Percentiles rank a stretch among this genome's conserved stretches.
Evolutionary conservation across 768 basidiomycete genomes (phyloP).

Genomic region (Amanita inopinata): DNA sequence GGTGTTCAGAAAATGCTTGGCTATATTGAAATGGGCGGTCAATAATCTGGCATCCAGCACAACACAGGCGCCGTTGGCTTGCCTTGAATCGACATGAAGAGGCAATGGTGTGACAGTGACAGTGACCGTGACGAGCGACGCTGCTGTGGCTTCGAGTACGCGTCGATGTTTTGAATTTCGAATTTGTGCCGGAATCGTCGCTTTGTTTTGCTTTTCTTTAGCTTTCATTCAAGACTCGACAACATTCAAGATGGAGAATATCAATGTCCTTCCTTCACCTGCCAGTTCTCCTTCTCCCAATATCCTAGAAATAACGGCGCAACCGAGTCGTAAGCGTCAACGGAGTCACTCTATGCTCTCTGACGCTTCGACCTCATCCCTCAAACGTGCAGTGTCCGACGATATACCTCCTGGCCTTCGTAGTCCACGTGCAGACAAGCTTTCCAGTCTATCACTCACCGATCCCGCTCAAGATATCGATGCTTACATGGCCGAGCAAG

Average conservation of each 20-base stretch:
- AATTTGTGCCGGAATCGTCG: no score
- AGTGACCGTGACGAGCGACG: slow-evolving; percentile 7
- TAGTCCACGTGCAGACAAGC: slow-evolving; percentile 31
- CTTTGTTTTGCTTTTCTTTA: no score
- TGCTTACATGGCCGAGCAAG: slow-evolving; percentile 55
- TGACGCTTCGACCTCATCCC: slow-evolving; percentile 57
- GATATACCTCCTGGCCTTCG: slow-evolving; percentile 37
- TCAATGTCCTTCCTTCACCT: slow-evolving; percentile 28
- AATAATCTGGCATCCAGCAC: not conserved
- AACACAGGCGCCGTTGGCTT: slow-evolving; percentile 5
- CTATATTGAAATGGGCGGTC: slow-evolving; percentile 15
- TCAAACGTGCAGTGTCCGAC: slow-evolving; percentile 75
- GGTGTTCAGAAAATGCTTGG: slow-evolving; percentile 75
- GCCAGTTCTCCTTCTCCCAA: slow-evolving; percentile 35
- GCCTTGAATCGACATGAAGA: slow-evolving; percentile 32
- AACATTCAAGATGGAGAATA: slow-evolving; percentile 2
- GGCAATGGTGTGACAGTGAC: slow-evolving; percentile 10
- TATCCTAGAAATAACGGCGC: slow-evolving; percentile 26
- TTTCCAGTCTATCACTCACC: slow-evolving; percentile 30
- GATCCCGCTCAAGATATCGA: slow-evolving; percentile 53
- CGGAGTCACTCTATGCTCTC: slow-evolving; percentile 72
- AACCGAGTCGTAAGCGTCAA: slow-evolving; percentile 54
- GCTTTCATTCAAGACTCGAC: not conserved
- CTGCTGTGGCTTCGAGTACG: not conserved
- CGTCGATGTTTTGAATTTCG: no score